Conservation (phyloP, 192 early-diverging fungal species). For the Ambispora gerdemannii region DNA sequence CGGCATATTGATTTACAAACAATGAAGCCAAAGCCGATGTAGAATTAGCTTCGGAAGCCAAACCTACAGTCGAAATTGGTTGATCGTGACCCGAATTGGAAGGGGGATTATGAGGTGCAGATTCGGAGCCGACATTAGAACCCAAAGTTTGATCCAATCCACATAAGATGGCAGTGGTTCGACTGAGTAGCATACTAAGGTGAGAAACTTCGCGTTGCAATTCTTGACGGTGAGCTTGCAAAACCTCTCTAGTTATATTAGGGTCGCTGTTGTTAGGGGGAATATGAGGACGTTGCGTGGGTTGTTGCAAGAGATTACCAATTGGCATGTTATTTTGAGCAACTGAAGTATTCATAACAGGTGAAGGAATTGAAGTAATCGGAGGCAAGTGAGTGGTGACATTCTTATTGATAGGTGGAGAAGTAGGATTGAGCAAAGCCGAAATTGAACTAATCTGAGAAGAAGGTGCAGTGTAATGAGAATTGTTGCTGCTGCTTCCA, state of each 20-base stretch:
- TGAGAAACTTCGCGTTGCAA: conserved; percentile 53
- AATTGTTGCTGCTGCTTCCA: conserved; percentile 36
- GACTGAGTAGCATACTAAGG: conserved; percentile 47
- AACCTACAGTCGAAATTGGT: too few species aligned
- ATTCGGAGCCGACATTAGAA: conserved; percentile 25
- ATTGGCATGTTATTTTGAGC: background rate
- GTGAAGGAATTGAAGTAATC: conserved; percentile 11
- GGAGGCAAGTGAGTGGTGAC: conserved; percentile 23
- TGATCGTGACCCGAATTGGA: too few species aligned
- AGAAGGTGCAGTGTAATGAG: conserved; percentile 26
- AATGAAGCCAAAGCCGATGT: too few species aligned
- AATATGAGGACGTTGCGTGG: background rate
- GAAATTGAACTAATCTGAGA: conserved; percentile 26
- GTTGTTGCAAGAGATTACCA: too few species aligned
- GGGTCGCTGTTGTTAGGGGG: conserved; percentile 9
- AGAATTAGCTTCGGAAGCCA: too few species aligned
- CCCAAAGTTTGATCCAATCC: conserved; percentile 52
- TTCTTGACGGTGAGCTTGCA: conserved; percentile 55
- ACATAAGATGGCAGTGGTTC: conserved; percentile 53
- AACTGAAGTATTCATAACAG: background rate
- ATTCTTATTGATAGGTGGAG: conserved; percentile 1
- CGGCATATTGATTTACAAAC: too few species aligned
- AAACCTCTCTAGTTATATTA: conserved; percentile 40
- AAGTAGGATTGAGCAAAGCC: conserved; percentile 34
- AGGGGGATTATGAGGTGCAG: too few species aligned